Percentiles rank a stretch among this genome's conserved stretches.
phyloP scores from a whole-genome alignment of 78 protist species.

The Creolimax fragrantissima region DNA sequence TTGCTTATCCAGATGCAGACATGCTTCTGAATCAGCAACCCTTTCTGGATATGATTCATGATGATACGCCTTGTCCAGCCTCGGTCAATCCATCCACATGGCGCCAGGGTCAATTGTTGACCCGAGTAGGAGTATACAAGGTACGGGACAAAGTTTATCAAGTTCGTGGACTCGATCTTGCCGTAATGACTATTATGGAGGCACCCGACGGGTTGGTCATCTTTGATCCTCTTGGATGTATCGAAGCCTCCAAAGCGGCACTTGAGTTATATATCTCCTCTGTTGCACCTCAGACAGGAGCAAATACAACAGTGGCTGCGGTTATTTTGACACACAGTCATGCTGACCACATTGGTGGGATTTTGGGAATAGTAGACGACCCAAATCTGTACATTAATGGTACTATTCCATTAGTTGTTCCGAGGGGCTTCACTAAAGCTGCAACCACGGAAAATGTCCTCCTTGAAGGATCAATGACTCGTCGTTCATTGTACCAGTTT shows the following conservation, averaged over 20 bases:
- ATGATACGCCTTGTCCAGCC: constrained; percentile 3
- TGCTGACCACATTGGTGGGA: constrained; percentile 10
- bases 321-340: neutral
- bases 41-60: neutral
- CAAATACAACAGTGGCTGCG: neutral
- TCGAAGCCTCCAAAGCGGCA: neutral
- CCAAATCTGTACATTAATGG: neutral
- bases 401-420: neutral
- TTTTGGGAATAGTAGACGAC: neutral
- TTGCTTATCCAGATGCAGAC: neutral
- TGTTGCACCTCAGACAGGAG: neutral
- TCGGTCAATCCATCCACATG: constrained; percentile 21
- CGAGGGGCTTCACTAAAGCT: neutral
- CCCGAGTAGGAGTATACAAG: constrained; percentile 14
- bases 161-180: constrained; percentile 12
- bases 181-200: constrained; percentile 9
- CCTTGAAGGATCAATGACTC: neutral
- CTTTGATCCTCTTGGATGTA: neutral
- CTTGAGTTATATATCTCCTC: neutral
- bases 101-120: constrained; percentile 9
- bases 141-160: constrained; percentile 9
- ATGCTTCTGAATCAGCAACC: neutral
- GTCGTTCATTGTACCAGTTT: neutral
- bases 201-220: constrained; percentile 16
- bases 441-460: constrained; percentile 1